Conservation (phyloP, 228 moss, liverwort and hornwort species). For the Sphagnum magellanicum region DNA sequence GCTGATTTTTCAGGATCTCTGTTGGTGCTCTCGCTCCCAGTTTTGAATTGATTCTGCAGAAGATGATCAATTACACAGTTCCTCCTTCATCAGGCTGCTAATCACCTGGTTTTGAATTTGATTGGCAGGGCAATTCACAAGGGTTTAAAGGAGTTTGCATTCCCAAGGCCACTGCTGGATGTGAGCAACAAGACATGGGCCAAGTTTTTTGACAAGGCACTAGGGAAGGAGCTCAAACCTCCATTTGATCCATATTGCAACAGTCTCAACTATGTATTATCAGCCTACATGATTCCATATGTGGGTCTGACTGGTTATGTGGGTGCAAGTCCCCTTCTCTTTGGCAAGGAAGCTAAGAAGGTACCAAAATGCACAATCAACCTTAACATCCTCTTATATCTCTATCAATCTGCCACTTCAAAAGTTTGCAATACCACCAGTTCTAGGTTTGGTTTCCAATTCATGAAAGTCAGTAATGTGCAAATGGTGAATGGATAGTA, state of each 20-base stretch:
- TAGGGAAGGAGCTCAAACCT: conserved; percentile 35
- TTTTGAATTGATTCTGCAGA: too few species aligned
- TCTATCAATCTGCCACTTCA: too few species aligned
- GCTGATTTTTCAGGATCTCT: too few species aligned
- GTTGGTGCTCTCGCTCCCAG: too few species aligned
- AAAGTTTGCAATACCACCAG: too few species aligned
- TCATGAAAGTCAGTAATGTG: too few species aligned
- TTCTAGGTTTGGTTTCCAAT: too few species aligned
- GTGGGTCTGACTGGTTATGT: conserved; percentile 66
- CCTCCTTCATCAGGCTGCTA: too few species aligned
- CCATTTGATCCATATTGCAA: conserved; percentile 43
- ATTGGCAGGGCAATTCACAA: conserved; percentile 38
- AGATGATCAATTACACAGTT: too few species aligned
- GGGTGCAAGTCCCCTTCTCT: conserved; percentile 23
- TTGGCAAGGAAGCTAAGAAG: conserved; percentile 27
- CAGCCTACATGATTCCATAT: conserved; percentile 64
- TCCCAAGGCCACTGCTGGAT: conserved; percentile 47
- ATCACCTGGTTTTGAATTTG: too few species aligned
- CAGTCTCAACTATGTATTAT: conserved; percentile 59
- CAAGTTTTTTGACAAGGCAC: conserved; percentile 16
- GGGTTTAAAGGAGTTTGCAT: conserved; percentile 29
- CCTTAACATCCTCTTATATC: too few species aligned
- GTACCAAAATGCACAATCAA: conserved; percentile 13
- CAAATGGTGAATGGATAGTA: too few species aligned
- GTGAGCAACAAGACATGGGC: conserved; percentile 53